Conservation (phyloP, 2,329 filamentous ascomycete species). For the Xylariaceae sp. region DNA sequence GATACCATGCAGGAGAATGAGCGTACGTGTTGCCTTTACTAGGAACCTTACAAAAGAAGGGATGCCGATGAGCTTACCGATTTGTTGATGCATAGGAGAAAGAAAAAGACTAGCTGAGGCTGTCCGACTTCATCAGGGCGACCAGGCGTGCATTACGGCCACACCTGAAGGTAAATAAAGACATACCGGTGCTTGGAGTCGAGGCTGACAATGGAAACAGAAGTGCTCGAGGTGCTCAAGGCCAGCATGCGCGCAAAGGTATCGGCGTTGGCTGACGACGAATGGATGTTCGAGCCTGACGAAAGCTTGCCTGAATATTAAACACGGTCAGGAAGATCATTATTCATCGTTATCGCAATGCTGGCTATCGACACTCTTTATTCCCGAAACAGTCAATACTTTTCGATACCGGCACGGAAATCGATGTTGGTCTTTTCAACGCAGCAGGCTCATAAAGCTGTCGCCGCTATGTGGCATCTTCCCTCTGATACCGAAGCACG, state of each 20-base stretch:
- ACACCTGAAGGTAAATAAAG: conserved; percentile 56
- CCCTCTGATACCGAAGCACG: neutral
- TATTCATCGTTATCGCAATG: conserved; percentile 7
- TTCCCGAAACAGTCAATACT: conserved; percentile 48
- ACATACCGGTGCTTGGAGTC: neutral
- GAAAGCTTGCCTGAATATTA: conserved; percentile 35
- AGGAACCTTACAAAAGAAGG: neutral
- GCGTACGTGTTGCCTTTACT: conserved; percentile 36
- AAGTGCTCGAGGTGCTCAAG: conserved; percentile 64
- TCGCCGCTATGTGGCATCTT: conserved; percentile 62
- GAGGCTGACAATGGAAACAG: conserved; percentile 32
- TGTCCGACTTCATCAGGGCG: conserved; percentile 56
- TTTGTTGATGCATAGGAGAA: conserved; percentile 42
- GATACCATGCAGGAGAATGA: conserved; percentile 56
- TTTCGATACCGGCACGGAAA: conserved; percentile 49
- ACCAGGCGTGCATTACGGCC: conserved; percentile 49
- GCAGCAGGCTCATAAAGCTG: conserved; percentile 35
- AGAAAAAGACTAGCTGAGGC: conserved; percentile 56
- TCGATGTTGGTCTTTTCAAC: conserved; percentile 43
- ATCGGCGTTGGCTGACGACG: conserved; percentile 69
- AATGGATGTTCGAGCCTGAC: conserved; percentile 85
- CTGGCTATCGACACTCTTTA: conserved; percentile 15
- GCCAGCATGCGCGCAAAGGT: conserved; percentile 69
- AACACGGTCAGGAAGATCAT: conserved; percentile 2
- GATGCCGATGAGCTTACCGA: conserved; percentile 15